A percentile compares a stretch with the other conserved stretches of the same genome.
These are phyloP conservation scores for Physcomitrium patens DNA, from an alignment of 225 moss, liverwort and hornwort genomes.

Conservation along the genomic window DNA sequence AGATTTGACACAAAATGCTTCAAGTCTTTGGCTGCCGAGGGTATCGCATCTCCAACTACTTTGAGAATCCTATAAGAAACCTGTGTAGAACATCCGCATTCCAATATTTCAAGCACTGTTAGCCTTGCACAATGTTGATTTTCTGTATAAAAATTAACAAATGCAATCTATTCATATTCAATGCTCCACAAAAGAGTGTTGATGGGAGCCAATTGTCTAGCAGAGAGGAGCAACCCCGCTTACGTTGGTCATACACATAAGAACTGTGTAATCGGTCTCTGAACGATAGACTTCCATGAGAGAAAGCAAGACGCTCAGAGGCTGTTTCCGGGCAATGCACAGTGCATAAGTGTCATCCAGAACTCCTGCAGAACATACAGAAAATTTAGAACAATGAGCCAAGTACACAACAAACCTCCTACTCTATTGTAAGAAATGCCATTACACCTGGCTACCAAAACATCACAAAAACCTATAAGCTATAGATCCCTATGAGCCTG, in stretches of 20 bases:
- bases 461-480: background rate
- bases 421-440: background rate
- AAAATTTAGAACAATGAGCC: constrained; percentile 17
- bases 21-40: constrained; percentile 50
- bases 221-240: constrained; percentile 34
- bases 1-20: constrained; percentile 65
- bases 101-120: constrained; percentile 4
- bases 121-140: constrained; percentile 12
- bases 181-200: constrained; percentile 9
- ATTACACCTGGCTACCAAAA: constrained; percentile 4
- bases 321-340: constrained; percentile 70
- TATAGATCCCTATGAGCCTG: background rate
- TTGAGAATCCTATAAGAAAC: constrained; percentile 69
- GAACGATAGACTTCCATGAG: constrained; percentile 73
- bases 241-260: constrained; percentile 77
- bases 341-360: constrained; percentile 77
- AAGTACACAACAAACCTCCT: background rate
- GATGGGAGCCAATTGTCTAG: constrained; percentile 19
- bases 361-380: constrained; percentile 46
- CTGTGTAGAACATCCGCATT: constrained; percentile 44
- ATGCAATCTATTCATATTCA: background rate
- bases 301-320: constrained; percentile 65
- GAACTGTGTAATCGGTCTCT: constrained; percentile 72
- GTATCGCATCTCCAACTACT: constrained; percentile 68
- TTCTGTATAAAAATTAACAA: constrained; percentile 6